A percentile compares a stretch with the other conserved stretches of the same genome.
phyloP scores from a whole-genome alignment of 2,329 filamentous ascomycete species.

The Chaetomiaceae sp. region DNA sequence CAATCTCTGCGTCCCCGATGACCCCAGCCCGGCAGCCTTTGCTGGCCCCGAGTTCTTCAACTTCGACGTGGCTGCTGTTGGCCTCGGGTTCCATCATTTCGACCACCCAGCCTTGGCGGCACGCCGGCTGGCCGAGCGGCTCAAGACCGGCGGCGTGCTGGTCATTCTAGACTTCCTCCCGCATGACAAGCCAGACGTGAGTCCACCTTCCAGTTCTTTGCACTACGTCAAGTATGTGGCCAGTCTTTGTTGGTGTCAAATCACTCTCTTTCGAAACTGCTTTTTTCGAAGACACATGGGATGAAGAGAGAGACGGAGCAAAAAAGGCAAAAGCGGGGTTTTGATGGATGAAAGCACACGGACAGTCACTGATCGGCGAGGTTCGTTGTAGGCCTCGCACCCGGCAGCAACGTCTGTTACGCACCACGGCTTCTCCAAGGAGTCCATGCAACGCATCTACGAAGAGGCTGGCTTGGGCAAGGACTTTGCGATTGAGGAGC shows the following conservation, averaged over 20 bases:
- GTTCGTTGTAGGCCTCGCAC: conserved; percentile 16
- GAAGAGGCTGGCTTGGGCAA: conserved; percentile 52
- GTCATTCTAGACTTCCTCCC: conserved; percentile 63
- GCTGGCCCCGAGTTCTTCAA: conserved; percentile 55
- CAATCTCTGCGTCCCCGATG: conserved; percentile 45
- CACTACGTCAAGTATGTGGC: too few relatives aligned
- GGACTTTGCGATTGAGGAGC: conserved; percentile 51
- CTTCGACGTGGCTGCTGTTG: conserved; percentile 63
- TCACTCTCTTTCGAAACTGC: too few relatives aligned
- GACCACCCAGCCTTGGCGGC: conserved; percentile 57
- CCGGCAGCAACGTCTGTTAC: conserved; percentile 45
- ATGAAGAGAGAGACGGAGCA: too few relatives aligned
- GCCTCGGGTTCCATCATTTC: conserved; percentile 45
- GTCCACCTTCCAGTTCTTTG: neutral
- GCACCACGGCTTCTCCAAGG: conserved; percentile 59
- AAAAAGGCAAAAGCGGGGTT: too few relatives aligned
- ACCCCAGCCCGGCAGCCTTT: conserved; percentile 48
- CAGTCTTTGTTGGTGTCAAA: too few relatives aligned
- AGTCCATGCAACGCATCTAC: conserved; percentile 55
- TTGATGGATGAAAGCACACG: too few relatives aligned
- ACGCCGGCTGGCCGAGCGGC: conserved; percentile 50
- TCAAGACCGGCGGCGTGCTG: conserved; percentile 60
- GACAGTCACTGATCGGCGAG: too few relatives aligned
- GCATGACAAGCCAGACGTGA: conserved; percentile 35
- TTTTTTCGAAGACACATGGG: too few relatives aligned